Evolutionary conservation across 192 early-diverging fungal species (phyloP).

Genomic region (Coemansia sp.): DNA sequence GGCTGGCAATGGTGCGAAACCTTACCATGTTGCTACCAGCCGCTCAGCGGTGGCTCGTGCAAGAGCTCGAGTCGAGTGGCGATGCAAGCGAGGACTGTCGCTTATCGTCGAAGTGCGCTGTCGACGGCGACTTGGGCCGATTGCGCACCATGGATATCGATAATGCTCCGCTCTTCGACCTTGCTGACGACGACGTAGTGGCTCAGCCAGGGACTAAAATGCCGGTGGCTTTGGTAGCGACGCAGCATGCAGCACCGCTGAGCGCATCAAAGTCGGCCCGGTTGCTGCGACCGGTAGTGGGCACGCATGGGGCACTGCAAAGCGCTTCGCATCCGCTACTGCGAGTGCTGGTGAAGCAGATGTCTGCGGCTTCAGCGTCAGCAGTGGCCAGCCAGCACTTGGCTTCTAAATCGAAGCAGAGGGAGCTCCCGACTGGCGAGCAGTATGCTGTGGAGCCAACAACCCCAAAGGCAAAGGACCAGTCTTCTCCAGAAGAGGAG

Average conservation of each 20-base stretch:
- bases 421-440: neutral
- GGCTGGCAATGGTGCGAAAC: slow-evolving; percentile 35
- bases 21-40: slow-evolving; percentile 42
- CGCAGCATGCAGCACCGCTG: slow-evolving; percentile 12
- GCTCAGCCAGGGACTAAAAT: neutral
- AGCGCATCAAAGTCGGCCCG: slow-evolving; percentile 40
- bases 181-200: neutral
- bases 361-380: slow-evolving; percentile 7
- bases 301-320: slow-evolving; percentile 20
- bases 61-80: slow-evolving; percentile 21
- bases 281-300: slow-evolving; percentile 17
- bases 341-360: slow-evolving; percentile 41
- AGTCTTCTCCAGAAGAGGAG: too few species aligned
- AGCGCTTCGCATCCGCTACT: slow-evolving; percentile 26
- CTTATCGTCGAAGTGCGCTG: neutral
- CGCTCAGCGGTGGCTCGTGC: slow-evolving; percentile 36
- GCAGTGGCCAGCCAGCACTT: neutral
- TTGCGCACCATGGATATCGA: slow-evolving; percentile 9
- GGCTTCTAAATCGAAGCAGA: neutral
- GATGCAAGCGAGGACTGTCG: neutral
- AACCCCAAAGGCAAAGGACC: too few species aligned
- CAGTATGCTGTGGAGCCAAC: neutral
- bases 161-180: neutral
- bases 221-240: neutral
- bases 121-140: neutral